Conservation (phyloP, 1,139 yeast species). For the Yamadazyma blattariae region DNA sequence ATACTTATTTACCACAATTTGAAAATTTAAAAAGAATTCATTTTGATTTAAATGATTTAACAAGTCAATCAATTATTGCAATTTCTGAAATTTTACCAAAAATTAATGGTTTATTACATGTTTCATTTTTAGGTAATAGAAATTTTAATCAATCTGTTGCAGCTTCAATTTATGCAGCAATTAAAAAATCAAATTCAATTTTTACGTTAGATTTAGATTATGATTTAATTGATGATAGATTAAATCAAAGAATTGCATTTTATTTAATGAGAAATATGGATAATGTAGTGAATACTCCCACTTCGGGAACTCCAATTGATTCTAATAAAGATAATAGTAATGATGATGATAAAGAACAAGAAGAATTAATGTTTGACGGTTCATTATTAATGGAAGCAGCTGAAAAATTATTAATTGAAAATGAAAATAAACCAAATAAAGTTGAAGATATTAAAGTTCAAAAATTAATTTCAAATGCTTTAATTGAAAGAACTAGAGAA, state of each 20-base stretch:
- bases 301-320: neutral
- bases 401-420: constrained; percentile 50
- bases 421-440: constrained; percentile 26
- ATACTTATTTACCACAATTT: constrained; percentile 63
- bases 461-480: constrained; percentile 39
- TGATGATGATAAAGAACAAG: constrained; percentile 24
- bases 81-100: constrained; percentile 69
- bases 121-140: constrained; percentile 68
- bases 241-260: constrained; percentile 76
- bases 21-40: constrained; percentile 69
- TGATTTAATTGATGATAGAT: constrained; percentile 62
- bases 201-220: constrained; percentile 73
- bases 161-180: constrained; percentile 69
- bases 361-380: constrained; percentile 48
- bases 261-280: constrained; percentile 86
- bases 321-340: neutral
- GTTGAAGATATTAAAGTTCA: constrained; percentile 39
- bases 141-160: constrained; percentile 56
- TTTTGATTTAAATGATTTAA: constrained; percentile 68
- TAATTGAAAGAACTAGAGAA: constrained; percentile 41
- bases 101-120: constrained; percentile 69
- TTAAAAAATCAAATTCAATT: constrained; percentile 60
- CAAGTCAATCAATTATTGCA: constrained; percentile 60
- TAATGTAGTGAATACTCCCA: constrained; percentile 15
- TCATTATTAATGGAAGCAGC: constrained; percentile 62